Evolutionary conservation across 2,329 filamentous ascomycete species (phyloP).

Genomic region (Chalaropsis ovoidea): DNA sequence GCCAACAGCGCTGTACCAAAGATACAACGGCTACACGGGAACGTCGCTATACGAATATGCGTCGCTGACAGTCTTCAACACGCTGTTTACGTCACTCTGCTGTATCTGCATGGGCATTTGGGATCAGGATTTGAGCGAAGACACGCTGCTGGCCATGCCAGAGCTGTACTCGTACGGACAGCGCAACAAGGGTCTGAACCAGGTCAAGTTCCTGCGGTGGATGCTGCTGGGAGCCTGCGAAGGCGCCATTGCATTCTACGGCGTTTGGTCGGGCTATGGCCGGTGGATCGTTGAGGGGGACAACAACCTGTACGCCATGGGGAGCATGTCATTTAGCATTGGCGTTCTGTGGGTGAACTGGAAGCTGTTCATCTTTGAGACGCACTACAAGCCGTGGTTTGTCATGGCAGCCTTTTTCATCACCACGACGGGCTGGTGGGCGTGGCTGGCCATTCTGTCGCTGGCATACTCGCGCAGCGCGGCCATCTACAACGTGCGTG

Average conservation of each 20-base stretch:
- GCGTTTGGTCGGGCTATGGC: conserved; percentile 44
- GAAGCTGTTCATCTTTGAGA: conserved; percentile 71
- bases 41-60: conserved; percentile 84
- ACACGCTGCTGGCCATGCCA: conserved; percentile 81
- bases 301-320: conserved; percentile 62
- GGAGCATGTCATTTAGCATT: conserved; percentile 60
- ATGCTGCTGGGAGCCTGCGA: conserved; percentile 64
- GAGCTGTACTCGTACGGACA: conserved; percentile 84
- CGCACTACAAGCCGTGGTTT: conserved; percentile 61
- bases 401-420: conserved; percentile 49
- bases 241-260: conserved; percentile 64
- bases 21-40: conserved; percentile 76
- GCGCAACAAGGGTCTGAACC: conserved; percentile 60
- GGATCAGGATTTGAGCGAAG: conserved; percentile 75
- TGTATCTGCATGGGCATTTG: conserved; percentile 87
- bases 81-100: conserved; percentile 78
- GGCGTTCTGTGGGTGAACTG: conserved; percentile 62
- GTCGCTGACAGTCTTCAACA: conserved; percentile 85
- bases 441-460: conserved; percentile 65
- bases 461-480: conserved; percentile 45
- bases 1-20: conserved; percentile 73
- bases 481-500: conserved; percentile 55
- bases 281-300: conserved; percentile 46
- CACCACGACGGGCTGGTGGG: conserved; percentile 56
- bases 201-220: conserved; percentile 64